A percentile compares a stretch with the other conserved stretches of the same genome.
Evolutionary conservation across 768 basidiomycete genomes (phyloP).

Genomic region (Pleurotus djamor): DNA sequence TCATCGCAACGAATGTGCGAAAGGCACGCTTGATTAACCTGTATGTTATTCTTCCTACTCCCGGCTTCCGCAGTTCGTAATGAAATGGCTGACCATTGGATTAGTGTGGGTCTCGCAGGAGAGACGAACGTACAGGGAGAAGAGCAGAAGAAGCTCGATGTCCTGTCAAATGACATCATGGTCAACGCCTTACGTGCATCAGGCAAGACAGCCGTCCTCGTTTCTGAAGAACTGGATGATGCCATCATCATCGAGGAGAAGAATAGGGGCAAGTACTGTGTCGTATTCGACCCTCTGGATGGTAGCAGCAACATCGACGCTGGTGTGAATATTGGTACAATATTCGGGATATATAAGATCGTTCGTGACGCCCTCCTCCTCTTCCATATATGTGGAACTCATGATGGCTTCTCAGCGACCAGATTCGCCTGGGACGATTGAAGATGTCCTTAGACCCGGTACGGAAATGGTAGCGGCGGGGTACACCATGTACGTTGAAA

Average conservation of each 20-base stretch:
- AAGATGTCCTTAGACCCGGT: constrained; percentile 91
- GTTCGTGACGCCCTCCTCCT: constrained; percentile 43
- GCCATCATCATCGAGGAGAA: constrained; percentile 86
- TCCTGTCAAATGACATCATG: constrained; percentile 99
- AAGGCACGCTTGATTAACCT: constrained; percentile 97
- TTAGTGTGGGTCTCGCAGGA: constrained; percentile 91
- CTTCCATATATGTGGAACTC: neutral
- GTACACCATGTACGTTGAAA: constrained; percentile 82
- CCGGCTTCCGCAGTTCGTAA: too few species aligned
- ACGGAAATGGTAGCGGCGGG: constrained; percentile 97
- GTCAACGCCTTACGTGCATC: constrained; percentile 93
- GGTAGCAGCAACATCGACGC: constrained; percentile 98
- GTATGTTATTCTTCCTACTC: constrained; percentile 33
- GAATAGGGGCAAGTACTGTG: constrained; percentile 88
- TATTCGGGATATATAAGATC: constrained; percentile 94
- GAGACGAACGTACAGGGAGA: constrained; percentile 97
- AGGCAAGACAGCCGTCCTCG: constrained; percentile 94
- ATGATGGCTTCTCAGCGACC: constrained; percentile 44
- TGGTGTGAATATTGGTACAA: constrained; percentile 96
- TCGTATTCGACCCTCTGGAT: constrained; percentile 97
- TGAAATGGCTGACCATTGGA: too few species aligned
- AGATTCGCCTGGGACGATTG: constrained; percentile 75
- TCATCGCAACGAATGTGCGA: constrained; percentile 97
- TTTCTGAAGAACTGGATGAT: constrained; percentile 95
- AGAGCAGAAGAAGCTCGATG: constrained; percentile 99